Evolutionary conservation across 352 stramenopile genomes (phyloP), one percentile per base, ranked within the genome.

Genomic region (Elongisporangium senticosum): DNA sequence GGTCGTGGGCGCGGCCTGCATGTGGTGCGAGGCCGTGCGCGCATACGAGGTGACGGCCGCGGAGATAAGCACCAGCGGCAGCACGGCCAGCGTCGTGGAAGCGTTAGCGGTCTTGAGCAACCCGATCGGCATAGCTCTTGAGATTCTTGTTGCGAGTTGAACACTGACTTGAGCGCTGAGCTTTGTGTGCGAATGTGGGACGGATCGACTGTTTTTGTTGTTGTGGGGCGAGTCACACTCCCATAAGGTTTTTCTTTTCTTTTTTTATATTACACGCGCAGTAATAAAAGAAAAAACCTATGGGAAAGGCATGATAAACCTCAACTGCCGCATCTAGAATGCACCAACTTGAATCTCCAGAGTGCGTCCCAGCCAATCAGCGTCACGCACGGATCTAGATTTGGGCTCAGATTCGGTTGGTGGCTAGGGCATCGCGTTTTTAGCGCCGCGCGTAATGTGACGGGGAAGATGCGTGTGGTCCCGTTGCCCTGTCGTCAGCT

Each of bases 41-140:
- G 80, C 77, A 65, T 87, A 90, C 50, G 75, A 65, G 20, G 77
- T 80, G 56, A 90, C 80, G 20, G 76, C 74, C 20, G 68, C 80
- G n/a, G 75, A 90, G 48, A 75, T 71, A 39, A 90, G 56, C 63
- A 88, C 67, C 17, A 90, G 72, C 51, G 80, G 80, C 65, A 86
- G 55, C 28, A 90, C 71, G 7, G 70, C 70, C 28, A 79, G 56
- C 64, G 71, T 72, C 53, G 62, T 55, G 17, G 72, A 68, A 52
- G 61, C 77, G 50, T 65, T 77, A 24, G 64, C 63, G 39, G 66
- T 71, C 62, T 80, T 83, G 64, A 49, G 64, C 52, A 81, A 39
- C 21, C 23, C 51, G 23, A 22, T 47, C 33, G 57, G 57, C 54
- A 70, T 72, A 24, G 26, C 67, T 8, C 15, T 37, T 2, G n/a